Base-by-base conservation (phyloP, 1,139 yeast genomes). In the Protomyces pachydermus region DNA sequence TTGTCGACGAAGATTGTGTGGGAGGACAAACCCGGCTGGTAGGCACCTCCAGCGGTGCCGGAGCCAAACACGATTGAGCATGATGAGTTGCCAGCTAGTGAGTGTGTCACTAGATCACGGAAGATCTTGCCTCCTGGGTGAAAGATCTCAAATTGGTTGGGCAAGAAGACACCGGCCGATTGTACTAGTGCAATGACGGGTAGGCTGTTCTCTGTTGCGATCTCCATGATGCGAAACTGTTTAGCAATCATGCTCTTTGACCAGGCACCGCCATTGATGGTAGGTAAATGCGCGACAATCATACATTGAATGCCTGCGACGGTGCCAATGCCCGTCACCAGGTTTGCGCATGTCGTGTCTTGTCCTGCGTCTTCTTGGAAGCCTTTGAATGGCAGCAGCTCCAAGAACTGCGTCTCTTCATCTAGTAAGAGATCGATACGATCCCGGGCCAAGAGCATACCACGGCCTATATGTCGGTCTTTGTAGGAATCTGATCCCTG, bases 11-110 rank as follows among this genome's bases (percentile, higher is more conserved):
- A 74, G 62, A 74, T 73, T 34, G 76, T 71, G 67, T 74, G 76
- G 64, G 74, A 76, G 23, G 74, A 71, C 75, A 74, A 73, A 25
- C 76, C 77, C 8, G 77, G 77, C 6, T 74, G 76, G 65, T 74
- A 74, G 50, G 77, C 77, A 6, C 77, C 77, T 16, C 77, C 77
- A n/a, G 77, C 77, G 16, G 77, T 74, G 52, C 76, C 74, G n/a
- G 76, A 76, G 3, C 77, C 77, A 60, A 74, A 68, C 5, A 74
- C 76, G 42, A 74, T 67, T 10, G 77, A 72, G 60, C 74, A 67
- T 66, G 74, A 76, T 3, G 76, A 76, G 42, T 74, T 71, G 25
- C 75, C 75, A 62, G 65, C 65, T 12, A 75, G 70, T n/a, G 75
- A 73, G 74, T 74, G 71, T 39, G 71, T 68, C 14, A 75, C 72